Percentiles rank a stretch among this genome's conserved stretches.
Conservation (phyloP, 805 yeast genomes). For the Millerozyma miso region DNA sequence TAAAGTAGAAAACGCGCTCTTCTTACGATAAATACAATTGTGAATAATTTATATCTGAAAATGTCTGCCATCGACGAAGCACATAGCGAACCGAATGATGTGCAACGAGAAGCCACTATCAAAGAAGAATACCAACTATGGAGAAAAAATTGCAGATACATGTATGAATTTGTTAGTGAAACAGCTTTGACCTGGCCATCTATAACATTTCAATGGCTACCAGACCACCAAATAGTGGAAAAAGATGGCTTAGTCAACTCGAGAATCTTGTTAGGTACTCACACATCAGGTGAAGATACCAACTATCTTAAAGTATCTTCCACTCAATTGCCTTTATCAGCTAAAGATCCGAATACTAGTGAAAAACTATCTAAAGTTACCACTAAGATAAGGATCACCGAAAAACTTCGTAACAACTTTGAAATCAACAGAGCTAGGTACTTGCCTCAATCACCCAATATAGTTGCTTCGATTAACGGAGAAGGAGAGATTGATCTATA, state of each 20-base stretch:
- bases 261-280: constrained; percentile 63
- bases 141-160: constrained; percentile 74
- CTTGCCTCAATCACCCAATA: constrained; percentile 55
- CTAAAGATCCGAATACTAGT: constrained; percentile 13
- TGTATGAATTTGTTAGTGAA: constrained; percentile 81
- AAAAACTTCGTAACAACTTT: constrained; percentile 55
- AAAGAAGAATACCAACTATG: constrained; percentile 72
- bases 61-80: not conserved
- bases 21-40: not conserved
- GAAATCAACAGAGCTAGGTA: constrained; percentile 73
- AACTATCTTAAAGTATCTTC: constrained; percentile 65
- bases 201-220: constrained; percentile 74
- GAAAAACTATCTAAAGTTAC: constrained; percentile 26
- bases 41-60: not conserved
- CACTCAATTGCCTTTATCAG: constrained; percentile 47
- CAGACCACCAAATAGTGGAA: constrained; percentile 26
- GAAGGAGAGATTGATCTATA: constrained; percentile 58
- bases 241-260: constrained; percentile 36
- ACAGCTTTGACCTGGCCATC: constrained; percentile 83
- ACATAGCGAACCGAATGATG: not conserved
- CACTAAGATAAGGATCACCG: constrained; percentile 56
- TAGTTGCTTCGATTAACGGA: constrained; percentile 67
- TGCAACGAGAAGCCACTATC: constrained; percentile 40
- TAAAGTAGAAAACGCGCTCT: too few relatives aligned
- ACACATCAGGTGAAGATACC: constrained; percentile 64